Evolutionary conservation across 441 rosid species (phyloP).

Genomic region (Eruca vesicaria): DNA sequence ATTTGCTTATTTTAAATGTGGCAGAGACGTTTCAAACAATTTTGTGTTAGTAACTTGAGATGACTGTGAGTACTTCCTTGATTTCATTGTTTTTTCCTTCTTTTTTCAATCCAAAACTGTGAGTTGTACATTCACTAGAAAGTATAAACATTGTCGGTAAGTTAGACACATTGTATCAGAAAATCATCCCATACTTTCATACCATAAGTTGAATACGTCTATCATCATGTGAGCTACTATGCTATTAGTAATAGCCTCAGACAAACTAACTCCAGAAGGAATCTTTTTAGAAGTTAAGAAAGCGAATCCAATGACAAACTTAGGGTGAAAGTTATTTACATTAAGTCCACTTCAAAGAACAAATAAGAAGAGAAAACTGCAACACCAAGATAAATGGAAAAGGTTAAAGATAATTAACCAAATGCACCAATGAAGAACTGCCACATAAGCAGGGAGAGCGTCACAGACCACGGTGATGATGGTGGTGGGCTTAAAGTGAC

Average conservation of each 20-base stretch:
- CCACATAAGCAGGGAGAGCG: not conserved
- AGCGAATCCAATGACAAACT: constrained; percentile 28
- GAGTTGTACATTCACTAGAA: not conserved
- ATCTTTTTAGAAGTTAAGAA: not conserved
- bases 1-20: not conserved
- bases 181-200: not conserved
- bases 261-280: not conserved
- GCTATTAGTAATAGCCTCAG: not conserved
- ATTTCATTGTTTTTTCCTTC: not conserved
- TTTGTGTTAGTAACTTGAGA: not conserved
- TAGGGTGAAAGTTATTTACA: not conserved
- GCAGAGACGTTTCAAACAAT: not conserved
- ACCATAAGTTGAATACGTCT: constrained; percentile 1
- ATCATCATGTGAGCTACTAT: not conserved
- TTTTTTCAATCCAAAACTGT: not conserved
- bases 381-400: constrained; percentile 8
- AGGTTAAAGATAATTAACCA: not conserved
- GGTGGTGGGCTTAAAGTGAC: constrained; percentile 26
- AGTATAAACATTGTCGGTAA: not conserved
- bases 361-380: constrained; percentile 13
- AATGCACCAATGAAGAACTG: not conserved
- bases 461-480: constrained; percentile 28
- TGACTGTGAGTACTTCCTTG: not conserved
- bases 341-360: constrained; percentile 6
- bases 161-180: not conserved